A percentile compares a stretch with the other conserved stretches of the same genome.
Conservation (phyloP, 441 rosid genomes). For the Arabidopsis hybrid region DNA sequence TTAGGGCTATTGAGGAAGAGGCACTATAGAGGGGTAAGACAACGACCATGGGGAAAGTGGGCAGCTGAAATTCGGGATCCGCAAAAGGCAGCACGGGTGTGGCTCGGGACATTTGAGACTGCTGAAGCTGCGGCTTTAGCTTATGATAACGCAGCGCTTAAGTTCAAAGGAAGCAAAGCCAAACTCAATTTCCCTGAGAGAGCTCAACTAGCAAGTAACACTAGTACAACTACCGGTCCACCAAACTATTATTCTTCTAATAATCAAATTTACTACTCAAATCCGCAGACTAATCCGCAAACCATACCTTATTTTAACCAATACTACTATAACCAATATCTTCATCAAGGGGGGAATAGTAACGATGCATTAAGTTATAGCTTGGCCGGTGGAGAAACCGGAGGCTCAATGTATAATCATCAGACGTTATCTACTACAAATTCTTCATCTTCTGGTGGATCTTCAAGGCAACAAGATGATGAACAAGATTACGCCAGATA, state of each 20-base stretch:
- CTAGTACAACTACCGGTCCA: conserved; percentile 18
- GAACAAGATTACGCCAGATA: conserved; percentile 37
- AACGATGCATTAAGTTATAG: conserved; percentile 28
- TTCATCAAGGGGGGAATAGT: conserved; percentile 37
- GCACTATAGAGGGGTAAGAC: conserved; percentile 89
- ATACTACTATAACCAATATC: conserved; percentile 40
- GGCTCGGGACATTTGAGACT: conserved; percentile 91
- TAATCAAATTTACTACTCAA: conserved; percentile 43
- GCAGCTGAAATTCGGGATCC: conserved; percentile 93
- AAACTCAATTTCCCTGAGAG: conserved; percentile 95
- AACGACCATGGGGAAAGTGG: conserved; percentile 94
- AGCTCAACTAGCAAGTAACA: conserved; percentile 55
- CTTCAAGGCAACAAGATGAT: conserved; percentile 38
- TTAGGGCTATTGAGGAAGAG: conserved; percentile 60
- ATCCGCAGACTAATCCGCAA: conserved; percentile 40
- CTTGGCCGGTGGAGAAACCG: conserved; percentile 35
- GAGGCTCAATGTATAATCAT: conserved; percentile 32
- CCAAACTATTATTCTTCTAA: conserved; percentile 40
- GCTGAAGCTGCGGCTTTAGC: conserved; percentile 93
- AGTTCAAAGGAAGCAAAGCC: conserved; percentile 94
- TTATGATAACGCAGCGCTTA: conserved; percentile 93
- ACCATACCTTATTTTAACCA: conserved; percentile 34
- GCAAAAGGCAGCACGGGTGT: conserved; percentile 84
- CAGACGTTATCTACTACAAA: conserved; percentile 34
- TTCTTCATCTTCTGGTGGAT: conserved; percentile 45